Evolutionary conservation across 345 rosid species (phyloP), one percentile per base, ranked within the genome.

Genomic region (Salix suchowensis): DNA sequence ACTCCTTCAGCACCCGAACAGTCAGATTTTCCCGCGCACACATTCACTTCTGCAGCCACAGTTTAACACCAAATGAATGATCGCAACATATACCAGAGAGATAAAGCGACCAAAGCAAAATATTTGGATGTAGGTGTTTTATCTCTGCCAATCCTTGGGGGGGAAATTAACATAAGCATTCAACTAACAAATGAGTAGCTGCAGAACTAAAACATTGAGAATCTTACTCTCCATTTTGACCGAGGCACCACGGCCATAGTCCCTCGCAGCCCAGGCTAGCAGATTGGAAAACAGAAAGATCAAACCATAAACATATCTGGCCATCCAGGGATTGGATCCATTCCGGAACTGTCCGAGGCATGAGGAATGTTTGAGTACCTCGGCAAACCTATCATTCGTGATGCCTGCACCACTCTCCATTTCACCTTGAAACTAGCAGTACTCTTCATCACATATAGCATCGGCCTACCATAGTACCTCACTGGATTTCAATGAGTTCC

Each of bases 1-100:
- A 95, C 98, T 65, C 97, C 97, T 83, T 91, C 96, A 0, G 97
- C 89, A 7, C 98, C 98, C 52, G 89, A 88, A 84, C 98, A 95
- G 73, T 92, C 88, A n/a, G 72, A 81, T 72, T 88, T 90, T 65
- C 92, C 94, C 79, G 84, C 84, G 80, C 98, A 95, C 15, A 87
- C 85, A 76, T 83, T 86, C 70, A 95, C 86, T 75, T 50, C 97
- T 95, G 91, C 86, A 84, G 46, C 70, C 80, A 80, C 54, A 70
- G 64, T 75, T 75, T 64, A 58, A 72, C 34, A 52, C 13, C 7
- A 61, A 23, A 79, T n/a, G 34, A 64, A 65, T 42, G 79, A 36
- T 65, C 73, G 66, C 80, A 71, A 66, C 61, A 77, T 40, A 64
- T 58, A 8, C 39, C 34, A 13, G 14, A n/a, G 24, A 14, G 13